A percentile compares a stretch with the other conserved stretches of the same genome.
Conservation (phyloP, 192 early-diverging fungal species). For the Umbelopsis sp. region DNA sequence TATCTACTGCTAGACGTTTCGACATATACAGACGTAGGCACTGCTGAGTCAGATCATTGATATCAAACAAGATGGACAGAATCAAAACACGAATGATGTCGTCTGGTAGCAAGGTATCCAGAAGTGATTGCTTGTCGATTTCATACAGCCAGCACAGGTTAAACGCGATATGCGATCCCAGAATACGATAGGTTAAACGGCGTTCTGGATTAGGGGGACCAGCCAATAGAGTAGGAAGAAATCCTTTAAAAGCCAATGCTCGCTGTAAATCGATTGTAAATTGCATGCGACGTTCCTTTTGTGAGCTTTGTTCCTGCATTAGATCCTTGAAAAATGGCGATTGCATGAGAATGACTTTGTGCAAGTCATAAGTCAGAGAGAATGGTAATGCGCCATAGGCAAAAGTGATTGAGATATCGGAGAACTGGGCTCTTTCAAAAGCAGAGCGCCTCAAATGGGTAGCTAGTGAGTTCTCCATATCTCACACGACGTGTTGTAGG, state of each 20-base stretch:
- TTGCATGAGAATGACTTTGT: conserved; percentile 29
- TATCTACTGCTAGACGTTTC: conserved; percentile 23
- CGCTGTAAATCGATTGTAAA: conserved; percentile 30
- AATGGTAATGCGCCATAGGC: conserved; percentile 30
- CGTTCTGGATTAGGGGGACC: conserved; percentile 25
- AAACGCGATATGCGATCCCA: conserved; percentile 34
- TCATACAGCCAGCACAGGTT: conserved; percentile 30
- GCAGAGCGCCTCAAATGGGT: conserved; percentile 22
- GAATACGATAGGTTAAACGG: conserved; percentile 22
- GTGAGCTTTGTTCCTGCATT: conserved; percentile 11
- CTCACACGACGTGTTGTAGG: neutral
- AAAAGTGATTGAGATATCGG: conserved; percentile 33
- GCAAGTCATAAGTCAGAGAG: conserved; percentile 32
- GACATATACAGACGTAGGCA: conserved; percentile 28
- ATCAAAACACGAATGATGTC: conserved; percentile 30
- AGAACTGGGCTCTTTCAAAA: conserved; percentile 34
- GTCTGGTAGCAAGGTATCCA: conserved; percentile 17
- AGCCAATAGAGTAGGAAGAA: conserved; percentile 19
- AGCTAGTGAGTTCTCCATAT: neutral
- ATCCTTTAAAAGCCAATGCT: conserved; percentile 26
- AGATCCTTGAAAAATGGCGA: conserved; percentile 29
- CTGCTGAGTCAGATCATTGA: conserved; percentile 20
- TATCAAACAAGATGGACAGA: conserved; percentile 27
- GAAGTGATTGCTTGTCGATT: neutral
- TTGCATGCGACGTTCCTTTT: neutral